Evolutionary conservation across 192 early-diverging fungal genomes (phyloP), one percentile per base, ranked within the genome.

Genomic region (Podila clonocystis): DNA sequence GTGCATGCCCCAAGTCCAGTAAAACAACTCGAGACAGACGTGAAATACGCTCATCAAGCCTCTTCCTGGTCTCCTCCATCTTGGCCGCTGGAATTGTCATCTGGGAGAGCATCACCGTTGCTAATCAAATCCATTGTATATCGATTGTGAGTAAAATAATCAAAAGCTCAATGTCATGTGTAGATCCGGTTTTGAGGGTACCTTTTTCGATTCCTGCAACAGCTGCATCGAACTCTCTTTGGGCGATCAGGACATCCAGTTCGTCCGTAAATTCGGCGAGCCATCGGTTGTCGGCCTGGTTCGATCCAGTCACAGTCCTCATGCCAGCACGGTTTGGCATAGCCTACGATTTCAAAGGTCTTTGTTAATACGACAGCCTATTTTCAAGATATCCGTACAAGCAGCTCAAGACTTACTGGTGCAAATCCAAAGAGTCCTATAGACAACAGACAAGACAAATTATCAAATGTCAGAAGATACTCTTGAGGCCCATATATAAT

Each of bases 231-330:
- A 98, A 98, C 70, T 98, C 96, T 45, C 96, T 85, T 33, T 94
- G 90, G 1, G 97, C 97, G 86, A 99, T 97, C 31, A 93, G 82
- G 9, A 99, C 96, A 63, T 98, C 98, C 57, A 99, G 82, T 59
- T 94, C 91, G 82, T 98, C 96, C 8, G 93, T 86, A 58, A 97
- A 88, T 65, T 96, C 92, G 57, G 85, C 86, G 19, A 95, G 64
- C 91, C 91, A 93, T n/a, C 84, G 82, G 28, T 75, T 63, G 65
- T 89, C 84, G 15, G 65, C 60, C 28, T 75, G 68, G 45, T 64
- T 75, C 19, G 75, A 55, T 20, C 75, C 68, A 34, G 64, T 71
- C 20, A 61, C 57, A 2, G 74, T 57, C 57, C 63, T 72, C 66
- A 73, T 69, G 36, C 77, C 77, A 63, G 70, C 66, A 30, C 77